Percentiles rank a stretch among this genome's conserved stretches.
phyloP scores from a whole-genome alignment of 2,329 filamentous ascomycete genomes.

The Coleophoma cylindrospora region DNA sequence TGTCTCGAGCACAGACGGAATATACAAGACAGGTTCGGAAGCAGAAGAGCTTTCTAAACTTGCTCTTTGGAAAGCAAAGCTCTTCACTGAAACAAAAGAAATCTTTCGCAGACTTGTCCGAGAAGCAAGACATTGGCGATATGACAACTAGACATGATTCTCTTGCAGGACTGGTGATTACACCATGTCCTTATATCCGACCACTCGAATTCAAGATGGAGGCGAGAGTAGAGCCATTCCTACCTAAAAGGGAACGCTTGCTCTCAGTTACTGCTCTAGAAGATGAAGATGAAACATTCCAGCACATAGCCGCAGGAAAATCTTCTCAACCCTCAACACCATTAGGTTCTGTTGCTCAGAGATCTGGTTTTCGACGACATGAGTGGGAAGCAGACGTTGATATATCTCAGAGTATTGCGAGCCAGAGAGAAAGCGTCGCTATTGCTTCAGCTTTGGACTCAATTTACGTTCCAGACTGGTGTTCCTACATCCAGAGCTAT shows the following conservation, averaged over 20 bases:
- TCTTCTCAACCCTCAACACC: too few species aligned
- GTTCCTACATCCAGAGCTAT: constrained; percentile 4
- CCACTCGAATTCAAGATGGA: constrained; percentile 6
- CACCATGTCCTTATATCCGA: constrained; percentile 2
- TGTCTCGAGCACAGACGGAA: too few species aligned
- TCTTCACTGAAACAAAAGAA: neutral
- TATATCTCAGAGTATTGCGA: neutral
- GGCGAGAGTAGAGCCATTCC: constrained; percentile 4
- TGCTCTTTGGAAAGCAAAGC: neutral
- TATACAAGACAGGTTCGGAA: too few species aligned
- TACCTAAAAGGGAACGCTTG: neutral
- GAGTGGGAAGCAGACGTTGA: neutral
- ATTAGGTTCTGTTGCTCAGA: too few species aligned
- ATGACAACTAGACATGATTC: too few species aligned
- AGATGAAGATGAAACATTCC: too few species aligned
- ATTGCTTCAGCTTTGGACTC: neutral
- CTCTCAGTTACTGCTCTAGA: neutral
- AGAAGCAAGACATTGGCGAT: too few species aligned
- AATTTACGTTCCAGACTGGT: neutral
- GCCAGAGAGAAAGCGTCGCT: neutral
- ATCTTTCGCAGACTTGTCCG: too few species aligned
- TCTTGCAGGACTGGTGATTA: neutral
- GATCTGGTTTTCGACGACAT: too few species aligned
- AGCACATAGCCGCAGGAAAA: too few species aligned
- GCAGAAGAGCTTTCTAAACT: neutral